Percentiles rank a stretch among this genome's conserved stretches.
phyloP scores from a whole-genome alignment of 495 filamentous ascomycete genomes.

The Podospora comata region DNA sequence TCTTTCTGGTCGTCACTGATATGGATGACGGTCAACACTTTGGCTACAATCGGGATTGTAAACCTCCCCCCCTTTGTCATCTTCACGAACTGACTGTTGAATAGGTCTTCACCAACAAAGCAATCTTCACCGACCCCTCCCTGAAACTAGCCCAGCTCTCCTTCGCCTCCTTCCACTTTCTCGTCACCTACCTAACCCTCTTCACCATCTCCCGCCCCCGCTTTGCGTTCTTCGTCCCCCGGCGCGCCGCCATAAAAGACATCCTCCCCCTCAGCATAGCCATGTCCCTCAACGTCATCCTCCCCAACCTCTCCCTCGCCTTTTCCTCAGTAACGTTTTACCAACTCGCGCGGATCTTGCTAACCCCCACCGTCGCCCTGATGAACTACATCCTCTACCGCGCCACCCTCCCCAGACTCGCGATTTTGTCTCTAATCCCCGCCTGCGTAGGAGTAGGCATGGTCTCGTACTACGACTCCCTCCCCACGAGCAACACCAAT shows the following conservation, averaged over 20 bases:
- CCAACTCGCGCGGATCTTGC: constrained; percentile 67
- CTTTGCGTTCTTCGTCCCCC: constrained; percentile 59
- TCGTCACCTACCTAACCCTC: constrained; percentile 63
- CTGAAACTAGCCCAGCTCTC: constrained; percentile 65
- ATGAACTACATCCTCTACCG: constrained; percentile 66
- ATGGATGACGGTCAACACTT: constrained; percentile 58
- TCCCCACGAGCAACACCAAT: constrained; percentile 45
- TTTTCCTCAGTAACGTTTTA: constrained; percentile 73
- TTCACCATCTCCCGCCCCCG: constrained; percentile 61
- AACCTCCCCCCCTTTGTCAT: constrained; percentile 9
- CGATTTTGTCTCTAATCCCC: constrained; percentile 57
- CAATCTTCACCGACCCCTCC: constrained; percentile 64
- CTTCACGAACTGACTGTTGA: neutral
- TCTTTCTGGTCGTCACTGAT: constrained; percentile 38
- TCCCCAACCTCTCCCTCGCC: constrained; percentile 70
- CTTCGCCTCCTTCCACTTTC: constrained; percentile 72
- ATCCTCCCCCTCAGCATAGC: constrained; percentile 63
- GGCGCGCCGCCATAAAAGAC: constrained; percentile 50
- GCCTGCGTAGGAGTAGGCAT: constrained; percentile 66
- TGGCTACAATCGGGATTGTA: constrained; percentile 63
- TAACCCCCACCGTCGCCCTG: constrained; percentile 64
- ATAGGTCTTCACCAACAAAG: constrained; percentile 78
- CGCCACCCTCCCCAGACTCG: constrained; percentile 53
- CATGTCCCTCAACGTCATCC: constrained; percentile 69
- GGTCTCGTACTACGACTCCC: constrained; percentile 69